Evolutionary conservation across 345 rosid species (phyloP).

Genomic region (Hirschfeldia incana): DNA sequence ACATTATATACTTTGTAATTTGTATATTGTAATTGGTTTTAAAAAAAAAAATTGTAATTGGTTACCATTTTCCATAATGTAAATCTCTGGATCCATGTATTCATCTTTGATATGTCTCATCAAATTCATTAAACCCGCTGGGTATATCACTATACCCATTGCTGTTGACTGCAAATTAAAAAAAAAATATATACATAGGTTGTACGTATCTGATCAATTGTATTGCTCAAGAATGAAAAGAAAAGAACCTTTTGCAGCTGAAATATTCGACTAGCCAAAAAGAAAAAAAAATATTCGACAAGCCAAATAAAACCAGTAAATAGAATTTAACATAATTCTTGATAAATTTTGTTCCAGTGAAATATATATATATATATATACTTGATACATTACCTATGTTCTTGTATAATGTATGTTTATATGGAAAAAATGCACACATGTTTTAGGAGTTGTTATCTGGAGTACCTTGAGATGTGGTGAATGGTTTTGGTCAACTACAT

Average conservation of each 20-base stretch:
- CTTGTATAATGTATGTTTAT: background rate
- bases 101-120: constrained; percentile 37
- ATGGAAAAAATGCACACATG: background rate
- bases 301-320: background rate
- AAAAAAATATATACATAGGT: background rate
- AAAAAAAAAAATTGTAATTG: background rate
- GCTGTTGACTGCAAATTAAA: constrained; percentile 33
- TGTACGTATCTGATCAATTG: background rate
- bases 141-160: constrained; percentile 34
- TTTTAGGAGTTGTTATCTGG: background rate
- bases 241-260: background rate
- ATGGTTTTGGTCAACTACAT: constrained; percentile 18
- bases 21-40: background rate
- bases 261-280: background rate
- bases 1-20: background rate
- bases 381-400: background rate
- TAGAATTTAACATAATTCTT: background rate
- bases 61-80: constrained; percentile 47
- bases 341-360: background rate
- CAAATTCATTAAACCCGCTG: constrained; percentile 21
- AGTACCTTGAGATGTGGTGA: constrained; percentile 36
- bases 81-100: constrained; percentile 41
- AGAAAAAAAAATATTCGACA: background rate
- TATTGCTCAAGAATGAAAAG: background rate
- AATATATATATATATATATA: background rate